These are phyloP conservation scores for Podosphaera fusca DNA, from an alignment of 2,329 filamentous ascomycete genomes.

Conservation along the genomic window DNA sequence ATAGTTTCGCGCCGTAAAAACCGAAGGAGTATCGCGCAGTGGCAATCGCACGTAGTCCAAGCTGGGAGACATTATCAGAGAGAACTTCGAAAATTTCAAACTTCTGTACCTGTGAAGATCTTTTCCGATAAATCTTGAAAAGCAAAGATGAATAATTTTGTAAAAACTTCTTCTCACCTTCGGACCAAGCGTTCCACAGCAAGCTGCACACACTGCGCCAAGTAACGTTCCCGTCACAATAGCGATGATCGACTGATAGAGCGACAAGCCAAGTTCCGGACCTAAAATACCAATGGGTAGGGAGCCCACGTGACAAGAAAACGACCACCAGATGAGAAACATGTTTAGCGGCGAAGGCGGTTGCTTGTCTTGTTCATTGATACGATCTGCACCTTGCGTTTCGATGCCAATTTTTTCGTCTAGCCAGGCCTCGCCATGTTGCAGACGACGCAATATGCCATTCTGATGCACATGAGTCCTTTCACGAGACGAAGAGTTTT, in stretches of 20 bases:
- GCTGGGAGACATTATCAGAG: slow-evolving; percentile 6
- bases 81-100: too few relatives aligned
- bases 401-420: slow-evolving; percentile 24
- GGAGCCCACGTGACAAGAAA: slow-evolving; percentile 20
- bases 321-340: slow-evolving; percentile 22
- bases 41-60: slow-evolving; percentile 21
- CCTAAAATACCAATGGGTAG: slow-evolving; percentile 22
- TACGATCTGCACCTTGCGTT: slow-evolving; percentile 24
- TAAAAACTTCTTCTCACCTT: slow-evolving; percentile 12
- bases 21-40: slow-evolving; percentile 24
- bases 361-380: slow-evolving; percentile 21
- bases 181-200: slow-evolving; percentile 20
- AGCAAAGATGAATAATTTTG: not conserved
- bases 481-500: too few relatives aligned
- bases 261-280: slow-evolving; percentile 23
- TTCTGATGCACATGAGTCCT: not conserved
- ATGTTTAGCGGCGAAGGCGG: slow-evolving; percentile 21
- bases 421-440: slow-evolving; percentile 19
- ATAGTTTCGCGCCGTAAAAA: slow-evolving; percentile 26
- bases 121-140: not conserved
- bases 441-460: slow-evolving; percentile 12
- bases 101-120: not conserved
- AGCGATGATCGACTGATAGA: slow-evolving; percentile 21
- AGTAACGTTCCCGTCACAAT: slow-evolving; percentile 20
- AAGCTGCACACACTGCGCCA: slow-evolving; percentile 20